Base-by-base conservation (phyloP, 2,329 filamentous ascomycete species). In the Trichoderma sp. region DNA sequence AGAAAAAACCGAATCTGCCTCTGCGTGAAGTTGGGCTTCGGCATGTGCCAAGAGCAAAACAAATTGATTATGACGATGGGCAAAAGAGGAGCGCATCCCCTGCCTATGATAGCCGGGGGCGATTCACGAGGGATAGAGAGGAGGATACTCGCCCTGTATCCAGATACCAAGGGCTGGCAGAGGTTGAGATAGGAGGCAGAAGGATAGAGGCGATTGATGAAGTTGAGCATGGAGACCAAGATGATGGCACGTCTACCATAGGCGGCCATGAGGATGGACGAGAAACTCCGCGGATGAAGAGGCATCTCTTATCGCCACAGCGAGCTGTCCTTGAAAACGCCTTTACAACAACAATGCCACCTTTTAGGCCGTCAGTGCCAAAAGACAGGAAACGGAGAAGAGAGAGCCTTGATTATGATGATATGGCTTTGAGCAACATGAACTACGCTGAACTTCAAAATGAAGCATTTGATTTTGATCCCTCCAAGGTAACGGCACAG, bases 401-500 rank as follows among this genome's bases (percentile, higher is more conserved):
- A 2, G 77, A 76, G 43, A 83, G 80, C 69, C 79, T 82, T 35
- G 87, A 89, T 74, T 89, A 89, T 72, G 85, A 88, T 70, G 87
- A 89, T 74, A 82, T 82, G 55, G 80, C 82, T 52, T 80, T 89
- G n/a, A 81, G 81, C 70, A 76, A 77, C 11, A 89, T 89, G 87
- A 80, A 80, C 55, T 89, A 84, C 75, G 72, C 80, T 2, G 81
- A 85, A 35, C 79, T 89, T 14, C 81, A 79, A 63, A 77, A 79
- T 2, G 84, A 89, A 72, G 80, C 83, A 0, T 89, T 89, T 71
- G 87, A 89, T 74, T 83, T 84, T 70, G 86, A 88, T 71, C 87
- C 87, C 3, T 80, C 85, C 58, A 82, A 83, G 65, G 80, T 80
- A n/a, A 77, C 81, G 66, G 76, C 73, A 59, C 79, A 77, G 76